These are phyloP conservation scores for Magnolia changhungtana DNA, from an alignment of 164 flowering plant species.

Conservation along the genomic window DNA sequence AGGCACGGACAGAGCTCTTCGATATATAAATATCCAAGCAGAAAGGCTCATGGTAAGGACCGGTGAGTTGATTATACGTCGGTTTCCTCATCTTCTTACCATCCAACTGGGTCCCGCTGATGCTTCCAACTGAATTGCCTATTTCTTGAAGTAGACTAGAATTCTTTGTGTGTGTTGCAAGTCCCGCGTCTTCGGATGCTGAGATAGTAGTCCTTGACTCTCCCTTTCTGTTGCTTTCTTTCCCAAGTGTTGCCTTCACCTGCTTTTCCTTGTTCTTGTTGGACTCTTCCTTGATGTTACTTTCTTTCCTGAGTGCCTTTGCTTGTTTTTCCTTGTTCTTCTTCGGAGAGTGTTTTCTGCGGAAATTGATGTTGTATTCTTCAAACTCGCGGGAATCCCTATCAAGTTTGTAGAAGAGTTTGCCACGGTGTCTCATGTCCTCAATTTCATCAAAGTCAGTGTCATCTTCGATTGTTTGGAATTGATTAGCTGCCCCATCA, in stretches of 20 bases:
- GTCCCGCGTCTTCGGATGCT: slow-evolving; percentile 13
- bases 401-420: slow-evolving; percentile 71
- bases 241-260: slow-evolving; percentile 7
- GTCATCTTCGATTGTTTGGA: slow-evolving; percentile 16
- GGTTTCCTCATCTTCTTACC: slow-evolving; percentile 50
- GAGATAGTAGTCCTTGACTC: slow-evolving; percentile 11
- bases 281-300: slow-evolving; percentile 25
- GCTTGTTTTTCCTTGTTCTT: slow-evolving; percentile 23
- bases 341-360: slow-evolving; percentile 40
- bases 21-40: slow-evolving; percentile 81
- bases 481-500: slow-evolving; percentile 16
- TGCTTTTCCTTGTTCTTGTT: slow-evolving; percentile 26
- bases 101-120: slow-evolving; percentile 7
- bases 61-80: slow-evolving; percentile 77
- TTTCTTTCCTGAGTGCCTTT: slow-evolving; percentile 18
- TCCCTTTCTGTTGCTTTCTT: slow-evolving; percentile 29
- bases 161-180: slow-evolving; percentile 11
- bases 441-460: slow-evolving; percentile 68
- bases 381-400: slow-evolving; percentile 74
- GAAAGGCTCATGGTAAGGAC: slow-evolving; percentile 82
- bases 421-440: slow-evolving; percentile 74
- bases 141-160: slow-evolving; percentile 1
- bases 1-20: slow-evolving; percentile 83
- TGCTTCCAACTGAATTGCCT: neutral
- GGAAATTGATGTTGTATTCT: slow-evolving; percentile 65